Base-by-base conservation (phyloP, 2,329 filamentous ascomycete species). In the Tolypocladium paradoxum region DNA sequence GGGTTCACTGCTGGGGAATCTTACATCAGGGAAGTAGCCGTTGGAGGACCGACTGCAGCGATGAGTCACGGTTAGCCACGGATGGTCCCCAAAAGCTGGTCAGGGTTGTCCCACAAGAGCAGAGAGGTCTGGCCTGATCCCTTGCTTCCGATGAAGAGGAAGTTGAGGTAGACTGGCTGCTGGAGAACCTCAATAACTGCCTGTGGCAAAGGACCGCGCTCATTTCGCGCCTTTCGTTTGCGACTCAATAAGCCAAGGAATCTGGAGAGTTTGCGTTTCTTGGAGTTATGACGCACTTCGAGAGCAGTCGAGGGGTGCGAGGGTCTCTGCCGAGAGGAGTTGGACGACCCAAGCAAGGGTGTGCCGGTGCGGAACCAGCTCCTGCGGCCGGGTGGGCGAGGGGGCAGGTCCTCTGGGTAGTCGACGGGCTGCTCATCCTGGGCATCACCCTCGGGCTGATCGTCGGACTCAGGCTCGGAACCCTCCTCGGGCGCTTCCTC, bases 1-100 rank as follows among this genome's bases (percentile, higher is more conserved):
- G 27, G 4, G 11, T 6, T n/a, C 31, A 1, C 35, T 24, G 29
- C 9, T 29, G 20, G 14, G 27, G 11, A 4, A 2, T 57, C 68
- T 61, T 57, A 67, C 69, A 54, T 72, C 65, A 27, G 69, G 67
- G 50, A 70, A 72, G 38, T 66, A 67, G 6, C 67, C 68, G 55
- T 68, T 71, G 9, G 67, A 64, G 49, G 66, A 60, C 34, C 68
- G 69, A 52, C 69, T 71, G n/a, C n/a, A 9, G 9, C 2, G 12
- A 31, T 20, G 5, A 37, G 9, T 31, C n/a, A 51, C 6, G 6
- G 6, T 58, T 24, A 58, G 54, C 9, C 5, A 20, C 14, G 16
- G n/a, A 50, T 48, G 31, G 20, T 14, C 16, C 3, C 5, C 33
- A 24, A 18, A 6, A 7, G 11, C 4, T 6, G 24, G 22, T 27